Evolutionary conservation across 495 filamentous ascomycete genomes (phyloP), one percentile per base, ranked within the genome.

Genomic region (Xeromyces bisporus): DNA sequence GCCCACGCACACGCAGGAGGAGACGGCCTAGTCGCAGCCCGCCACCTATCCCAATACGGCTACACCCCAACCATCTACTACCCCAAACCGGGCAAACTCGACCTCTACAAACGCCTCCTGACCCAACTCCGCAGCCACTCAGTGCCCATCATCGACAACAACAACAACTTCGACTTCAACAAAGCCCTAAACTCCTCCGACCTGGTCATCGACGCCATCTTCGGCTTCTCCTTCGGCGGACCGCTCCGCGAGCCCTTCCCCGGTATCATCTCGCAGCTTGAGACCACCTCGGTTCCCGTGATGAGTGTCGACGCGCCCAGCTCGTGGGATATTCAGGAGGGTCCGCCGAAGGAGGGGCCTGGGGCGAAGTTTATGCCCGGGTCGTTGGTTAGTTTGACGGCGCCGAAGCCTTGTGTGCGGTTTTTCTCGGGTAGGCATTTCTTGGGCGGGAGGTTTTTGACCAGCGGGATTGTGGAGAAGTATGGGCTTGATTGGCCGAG

Each of bases 211-310:
- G 89, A 97, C 54, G 83, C 91, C 24, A 81, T 97, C 45, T 97
- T 97, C 46, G 89, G 85, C 24, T 97, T 96, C 64, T 85, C 78
- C 42, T 96, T 96, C 58, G 74, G 75, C n/a, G 86, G 84, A 7
- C 72, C 84, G 29, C 73, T 97, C 20, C 77, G 89, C 4, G 85
- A 91, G 38, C 89, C 89, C 0, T 96, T 96, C 46, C 73, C 73
- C 0, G 57, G 67, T 2, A 75, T 93, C 13, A 85, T 97, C 42
- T 60, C 66, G 20, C 75, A 80, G 10, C 65, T 97, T 31, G 69
- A 77, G 29, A 62, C 70, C 9, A 73, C 77, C n/a, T 56, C 55
- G 9, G 45, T 87, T 12, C 80, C 84, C 0, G 78, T 96, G 3
- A 72, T 87, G 5, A 76, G 82, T 2, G 83, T 97, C 7, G 89